phyloP scores from a whole-genome alignment of 2,329 filamentous ascomycete species.

The Xylariaceae sp. region DNA sequence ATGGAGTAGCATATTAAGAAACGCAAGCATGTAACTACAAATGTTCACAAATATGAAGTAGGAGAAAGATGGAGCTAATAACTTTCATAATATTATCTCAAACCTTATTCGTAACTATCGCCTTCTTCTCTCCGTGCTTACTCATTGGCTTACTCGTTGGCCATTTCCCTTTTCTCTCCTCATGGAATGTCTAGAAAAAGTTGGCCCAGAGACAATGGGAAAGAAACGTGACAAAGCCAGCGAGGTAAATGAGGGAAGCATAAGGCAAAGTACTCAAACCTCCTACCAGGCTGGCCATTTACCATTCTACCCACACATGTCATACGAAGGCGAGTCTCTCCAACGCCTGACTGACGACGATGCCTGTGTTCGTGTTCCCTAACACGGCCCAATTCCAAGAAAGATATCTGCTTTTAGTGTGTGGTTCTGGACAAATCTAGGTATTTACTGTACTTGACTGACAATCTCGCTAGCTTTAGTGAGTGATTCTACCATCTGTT shows the following conservation, averaged over 20 bases:
- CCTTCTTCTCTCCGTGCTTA: constrained; percentile 7
- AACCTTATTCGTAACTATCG: constrained; percentile 9
- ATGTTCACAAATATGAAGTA: too few relatives aligned
- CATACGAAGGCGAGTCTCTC: constrained; percentile 4
- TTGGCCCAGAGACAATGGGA: not conserved
- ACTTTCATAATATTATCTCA: constrained; percentile 20
- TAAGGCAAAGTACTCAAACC: constrained; percentile 4
- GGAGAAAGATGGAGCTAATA: not conserved
- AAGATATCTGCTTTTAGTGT: not conserved
- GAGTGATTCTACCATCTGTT: constrained; percentile 98
- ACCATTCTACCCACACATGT: constrained; percentile 14
- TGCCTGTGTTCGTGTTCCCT: not conserved
- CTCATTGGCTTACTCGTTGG: not conserved
- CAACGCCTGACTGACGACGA: constrained; percentile 9
- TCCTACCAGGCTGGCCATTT: constrained; percentile 1
- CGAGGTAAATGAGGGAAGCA: constrained; percentile 8
- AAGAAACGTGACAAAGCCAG: not conserved
- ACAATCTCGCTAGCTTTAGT: constrained; percentile 93
- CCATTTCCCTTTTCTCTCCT: constrained; percentile 11
- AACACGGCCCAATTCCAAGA: not conserved
- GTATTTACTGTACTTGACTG: constrained; percentile 69
- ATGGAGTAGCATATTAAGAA: too few relatives aligned
- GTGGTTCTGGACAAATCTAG: constrained; percentile 4
- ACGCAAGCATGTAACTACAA: too few relatives aligned
- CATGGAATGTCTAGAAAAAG: constrained; percentile 11